Percentiles rank a stretch among this genome's conserved stretches.
Conservation (phyloP, 495 filamentous ascomycete genomes). For the Podospora sp. region DNA sequence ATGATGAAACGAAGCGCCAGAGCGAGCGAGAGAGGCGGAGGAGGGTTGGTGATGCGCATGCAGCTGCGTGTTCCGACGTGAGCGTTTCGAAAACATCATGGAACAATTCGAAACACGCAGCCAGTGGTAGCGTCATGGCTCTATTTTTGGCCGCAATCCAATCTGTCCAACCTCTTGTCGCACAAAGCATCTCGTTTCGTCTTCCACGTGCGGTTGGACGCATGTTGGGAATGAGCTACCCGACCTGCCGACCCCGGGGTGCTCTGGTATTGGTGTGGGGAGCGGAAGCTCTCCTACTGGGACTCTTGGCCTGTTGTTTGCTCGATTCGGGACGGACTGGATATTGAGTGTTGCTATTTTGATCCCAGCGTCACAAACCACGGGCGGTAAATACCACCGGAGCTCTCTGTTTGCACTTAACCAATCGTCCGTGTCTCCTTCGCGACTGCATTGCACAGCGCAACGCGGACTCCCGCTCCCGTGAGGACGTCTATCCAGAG, state of each 20-base stretch:
- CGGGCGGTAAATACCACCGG: not conserved
- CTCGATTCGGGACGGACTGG: not conserved
- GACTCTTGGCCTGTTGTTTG: not conserved
- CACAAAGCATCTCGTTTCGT: not conserved
- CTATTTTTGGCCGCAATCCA: constrained; percentile 28
- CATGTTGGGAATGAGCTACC: not conserved
- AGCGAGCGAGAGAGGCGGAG: not conserved
- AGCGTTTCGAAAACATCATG: constrained; percentile 28
- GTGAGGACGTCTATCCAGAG: constrained; percentile 95
- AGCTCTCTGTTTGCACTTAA: constrained; percentile 14
- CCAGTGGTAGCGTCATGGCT: constrained; percentile 8
- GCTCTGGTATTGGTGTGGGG: not conserved
- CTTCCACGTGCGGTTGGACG: constrained; percentile 20
- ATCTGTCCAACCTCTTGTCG: constrained; percentile 20
- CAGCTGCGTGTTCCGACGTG: constrained; percentile 8
- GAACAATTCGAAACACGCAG: constrained; percentile 32
- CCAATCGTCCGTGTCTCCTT: constrained; percentile 58
- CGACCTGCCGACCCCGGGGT: not conserved
- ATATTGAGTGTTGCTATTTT: constrained; percentile 10
- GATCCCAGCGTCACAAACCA: not conserved
- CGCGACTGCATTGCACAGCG: constrained; percentile 86
- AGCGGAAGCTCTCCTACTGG: not conserved
- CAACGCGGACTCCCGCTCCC: constrained; percentile 80
- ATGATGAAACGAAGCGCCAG: constrained; percentile 15
- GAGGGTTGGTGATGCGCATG: constrained; percentile 8